These are phyloP conservation scores for Gymnopilus junonius DNA, from an alignment of 768 basidiomycete genomes.

Conservation along the genomic window DNA sequence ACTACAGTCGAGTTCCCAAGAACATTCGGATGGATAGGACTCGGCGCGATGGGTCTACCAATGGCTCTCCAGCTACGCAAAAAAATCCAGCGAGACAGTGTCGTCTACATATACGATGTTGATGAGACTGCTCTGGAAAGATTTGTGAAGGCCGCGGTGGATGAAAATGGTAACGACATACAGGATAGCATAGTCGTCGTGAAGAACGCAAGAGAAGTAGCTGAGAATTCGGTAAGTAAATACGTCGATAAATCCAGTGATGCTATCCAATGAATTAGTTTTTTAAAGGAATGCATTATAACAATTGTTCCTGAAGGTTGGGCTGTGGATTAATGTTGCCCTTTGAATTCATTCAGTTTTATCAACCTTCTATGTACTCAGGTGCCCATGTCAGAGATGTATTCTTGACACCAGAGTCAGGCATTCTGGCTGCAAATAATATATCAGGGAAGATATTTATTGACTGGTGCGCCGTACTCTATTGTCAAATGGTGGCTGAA, in stretches of 20 bases:
- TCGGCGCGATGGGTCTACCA: constrained; percentile 49
- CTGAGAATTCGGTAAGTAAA: constrained; percentile 40
- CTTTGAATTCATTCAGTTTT: not conserved
- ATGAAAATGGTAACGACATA: constrained; percentile 7
- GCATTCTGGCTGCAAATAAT: constrained; percentile 37
- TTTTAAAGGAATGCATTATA: constrained; percentile 39
- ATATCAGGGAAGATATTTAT: constrained; percentile 45
- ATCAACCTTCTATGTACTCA: constrained; percentile 12
- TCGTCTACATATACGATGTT: constrained; percentile 40
- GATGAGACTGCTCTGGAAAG: constrained; percentile 28
- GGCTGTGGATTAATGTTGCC: too few relatives aligned
- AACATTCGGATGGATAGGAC: constrained; percentile 42
- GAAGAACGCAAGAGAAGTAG: constrained; percentile 37
- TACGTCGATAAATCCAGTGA: not conserved
- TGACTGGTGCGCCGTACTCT: constrained; percentile 37
- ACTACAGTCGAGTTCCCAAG: constrained; percentile 9
- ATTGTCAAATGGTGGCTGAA: not conserved
- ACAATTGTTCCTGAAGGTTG: constrained; percentile 47
- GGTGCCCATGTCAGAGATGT: constrained; percentile 43
- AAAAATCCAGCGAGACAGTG: constrained; percentile 29
- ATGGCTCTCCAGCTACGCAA: constrained; percentile 42
- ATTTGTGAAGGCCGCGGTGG: constrained; percentile 27
- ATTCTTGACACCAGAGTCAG: constrained; percentile 36
- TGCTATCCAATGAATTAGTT: not conserved
- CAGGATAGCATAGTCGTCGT: constrained; percentile 18